phyloP scores from a whole-genome alignment of 208 protist genomes.

The Wallacemonas sp. region DNA sequence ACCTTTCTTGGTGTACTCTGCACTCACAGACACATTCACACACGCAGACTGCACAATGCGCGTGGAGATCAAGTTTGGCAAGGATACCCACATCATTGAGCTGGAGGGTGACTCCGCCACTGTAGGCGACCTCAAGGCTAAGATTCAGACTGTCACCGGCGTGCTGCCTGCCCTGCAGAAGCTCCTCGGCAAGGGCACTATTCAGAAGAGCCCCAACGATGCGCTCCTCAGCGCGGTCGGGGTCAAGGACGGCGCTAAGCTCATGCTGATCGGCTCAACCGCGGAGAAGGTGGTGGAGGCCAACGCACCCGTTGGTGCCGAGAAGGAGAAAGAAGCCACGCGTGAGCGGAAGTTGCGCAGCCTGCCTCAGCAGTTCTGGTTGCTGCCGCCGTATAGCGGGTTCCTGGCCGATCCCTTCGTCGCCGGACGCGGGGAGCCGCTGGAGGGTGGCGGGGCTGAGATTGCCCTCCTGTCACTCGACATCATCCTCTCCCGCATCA shows the following conservation, averaged over 20 bases:
- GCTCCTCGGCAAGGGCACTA: slow-evolving; percentile 49
- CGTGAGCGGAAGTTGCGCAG: slow-evolving; percentile 31
- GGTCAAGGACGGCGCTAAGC: slow-evolving; percentile 42
- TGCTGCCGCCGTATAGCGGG: slow-evolving; percentile 42
- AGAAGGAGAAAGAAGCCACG: slow-evolving; percentile 29
- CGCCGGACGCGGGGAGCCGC: slow-evolving; percentile 31
- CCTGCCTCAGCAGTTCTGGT: slow-evolving; percentile 53
- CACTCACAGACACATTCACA: too few relatives aligned
- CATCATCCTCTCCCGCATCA: slow-evolving; percentile 51
- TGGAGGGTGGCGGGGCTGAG: slow-evolving; percentile 39
- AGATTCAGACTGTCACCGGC: slow-evolving; percentile 32
- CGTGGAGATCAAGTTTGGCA: slow-evolving; percentile 55
- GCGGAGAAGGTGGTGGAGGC: slow-evolving; percentile 40
- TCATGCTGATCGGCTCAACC: slow-evolving; percentile 64
- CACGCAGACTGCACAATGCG: slow-evolving; percentile 35
- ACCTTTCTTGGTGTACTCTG: too few relatives aligned
- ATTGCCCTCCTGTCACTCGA: slow-evolving; percentile 49
- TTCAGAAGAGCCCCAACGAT: slow-evolving; percentile 44
- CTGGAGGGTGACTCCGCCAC: slow-evolving; percentile 37
- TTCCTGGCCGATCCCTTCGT: slow-evolving; percentile 73
- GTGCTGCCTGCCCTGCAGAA: slow-evolving; percentile 54
- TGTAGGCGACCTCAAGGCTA: slow-evolving; percentile 37
- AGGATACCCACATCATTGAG: slow-evolving; percentile 35
- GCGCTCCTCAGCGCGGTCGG: slow-evolving; percentile 27
- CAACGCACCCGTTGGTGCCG: slow-evolving; percentile 23